Conservation (phyloP, 108 stramenopile species). For the Pseudonitzschia multistriata region DNA sequence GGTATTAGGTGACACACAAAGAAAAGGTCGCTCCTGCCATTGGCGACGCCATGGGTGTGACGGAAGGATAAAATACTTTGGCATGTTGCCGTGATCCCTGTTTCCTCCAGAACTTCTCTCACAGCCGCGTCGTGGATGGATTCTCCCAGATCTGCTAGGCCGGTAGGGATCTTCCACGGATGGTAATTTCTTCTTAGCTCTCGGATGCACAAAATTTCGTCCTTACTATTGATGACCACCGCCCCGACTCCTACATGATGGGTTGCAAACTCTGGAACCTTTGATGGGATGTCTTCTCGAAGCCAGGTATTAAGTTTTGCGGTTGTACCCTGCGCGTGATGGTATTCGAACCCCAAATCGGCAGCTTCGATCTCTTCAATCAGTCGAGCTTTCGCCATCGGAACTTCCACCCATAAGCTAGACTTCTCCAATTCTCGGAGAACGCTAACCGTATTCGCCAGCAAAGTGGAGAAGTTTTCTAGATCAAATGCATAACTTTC, state of each 20-base stretch:
- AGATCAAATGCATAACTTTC: constrained; percentile 20
- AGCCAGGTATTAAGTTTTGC: constrained; percentile 68
- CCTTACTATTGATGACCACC: constrained; percentile 55
- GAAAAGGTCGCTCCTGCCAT: constrained; percentile 73
- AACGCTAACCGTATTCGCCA: constrained; percentile 46
- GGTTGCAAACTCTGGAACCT: constrained; percentile 75
- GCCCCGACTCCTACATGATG: constrained; percentile 75
- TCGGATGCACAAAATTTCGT: constrained; percentile 75
- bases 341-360: constrained; percentile 50
- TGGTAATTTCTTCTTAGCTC: constrained; percentile 70
- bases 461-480: constrained; percentile 35
- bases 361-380: constrained; percentile 44
- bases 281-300: constrained; percentile 32
- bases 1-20: constrained; percentile 79
- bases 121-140: constrained; percentile 66
- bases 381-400: constrained; percentile 53
- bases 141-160: constrained; percentile 81
- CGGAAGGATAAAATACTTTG: constrained; percentile 72
- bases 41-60: constrained; percentile 73
- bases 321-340: constrained; percentile 54
- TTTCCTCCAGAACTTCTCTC: constrained; percentile 89
- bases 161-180: constrained; percentile 89
- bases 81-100: constrained; percentile 71
- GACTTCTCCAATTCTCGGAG: constrained; percentile 44
- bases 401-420: constrained; percentile 70